Conservation (phyloP, 2,329 filamentous ascomycete genomes). For the Dryadomyces quercivorus region DNA sequence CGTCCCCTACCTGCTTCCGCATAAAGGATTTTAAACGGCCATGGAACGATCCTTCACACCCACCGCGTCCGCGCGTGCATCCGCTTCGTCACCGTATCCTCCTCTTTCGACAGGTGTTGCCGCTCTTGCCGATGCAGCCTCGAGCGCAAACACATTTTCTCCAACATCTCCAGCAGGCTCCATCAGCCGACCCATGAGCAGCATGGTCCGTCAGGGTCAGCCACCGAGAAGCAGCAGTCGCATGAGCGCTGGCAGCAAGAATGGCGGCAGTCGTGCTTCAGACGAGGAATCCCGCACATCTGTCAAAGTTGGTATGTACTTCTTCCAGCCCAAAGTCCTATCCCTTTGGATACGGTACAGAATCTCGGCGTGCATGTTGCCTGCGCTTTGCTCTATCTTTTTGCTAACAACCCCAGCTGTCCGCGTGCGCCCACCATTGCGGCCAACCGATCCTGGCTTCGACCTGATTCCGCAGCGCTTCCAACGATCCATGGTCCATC, state of each 20-base stretch:
- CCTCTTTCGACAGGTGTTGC: background rate
- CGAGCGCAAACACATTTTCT: slow-evolving; percentile 1
- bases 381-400: slow-evolving; percentile 2
- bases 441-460: slow-evolving; percentile 75
- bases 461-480: slow-evolving; percentile 95
- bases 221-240: slow-evolving; percentile 68
- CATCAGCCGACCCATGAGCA: slow-evolving; percentile 64
- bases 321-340: slow-evolving; percentile 2
- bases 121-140: background rate
- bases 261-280: slow-evolving; percentile 67
- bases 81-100: slow-evolving; percentile 1
- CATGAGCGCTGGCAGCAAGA: slow-evolving; percentile 71
- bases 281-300: slow-evolving; percentile 85
- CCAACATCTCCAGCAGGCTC: slow-evolving; percentile 49
- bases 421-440: slow-evolving; percentile 78
- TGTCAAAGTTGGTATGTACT: slow-evolving; percentile 83
- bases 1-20: background rate
- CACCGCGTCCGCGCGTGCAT: background rate
- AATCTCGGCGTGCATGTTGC: background rate
- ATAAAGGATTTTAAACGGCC: background rate
- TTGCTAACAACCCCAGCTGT: slow-evolving; percentile 48
- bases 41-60: background rate
- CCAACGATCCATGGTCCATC: slow-evolving; percentile 83
- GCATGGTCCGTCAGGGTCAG: slow-evolving; percentile 47
- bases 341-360: no score